These are phyloP conservation scores for Typha latifolia DNA, from an alignment of 176 grass and related monocot genomes.

Conservation along the genomic window DNA sequence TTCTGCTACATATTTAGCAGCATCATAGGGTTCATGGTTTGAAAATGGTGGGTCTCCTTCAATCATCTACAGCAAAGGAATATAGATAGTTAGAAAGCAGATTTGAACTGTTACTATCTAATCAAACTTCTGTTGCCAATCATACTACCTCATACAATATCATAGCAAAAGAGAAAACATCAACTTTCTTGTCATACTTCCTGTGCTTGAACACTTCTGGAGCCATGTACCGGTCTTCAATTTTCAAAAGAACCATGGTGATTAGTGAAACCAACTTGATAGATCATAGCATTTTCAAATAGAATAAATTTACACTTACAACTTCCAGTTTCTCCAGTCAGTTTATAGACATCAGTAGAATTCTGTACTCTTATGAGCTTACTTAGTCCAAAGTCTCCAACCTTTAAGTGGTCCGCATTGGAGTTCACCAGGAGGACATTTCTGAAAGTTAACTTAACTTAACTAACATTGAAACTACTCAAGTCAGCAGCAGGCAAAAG, in stretches of 20 bases:
- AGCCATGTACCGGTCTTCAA: constrained; percentile 92
- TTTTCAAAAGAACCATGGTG: constrained; percentile 9
- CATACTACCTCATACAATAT: constrained; percentile 86
- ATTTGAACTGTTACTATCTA: background rate
- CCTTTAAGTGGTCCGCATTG: constrained; percentile 90
- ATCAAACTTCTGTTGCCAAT: constrained; percentile 15
- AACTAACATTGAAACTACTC: constrained; percentile 18
- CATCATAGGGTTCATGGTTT: constrained; percentile 84
- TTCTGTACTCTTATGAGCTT: constrained; percentile 91
- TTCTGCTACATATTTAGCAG: constrained; percentile 79
- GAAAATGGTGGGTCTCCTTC: constrained; percentile 88
- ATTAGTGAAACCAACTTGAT: background rate
- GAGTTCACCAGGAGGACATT: constrained; percentile 96
- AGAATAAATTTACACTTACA: constrained; percentile 44
- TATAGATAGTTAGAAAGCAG: constrained; percentile 8
- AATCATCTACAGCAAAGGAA: constrained; percentile 55
- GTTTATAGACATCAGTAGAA: constrained; percentile 90
- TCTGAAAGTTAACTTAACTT: constrained; percentile 39
- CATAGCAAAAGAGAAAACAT: constrained; percentile 99
- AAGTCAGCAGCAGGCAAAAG: constrained; percentile 3
- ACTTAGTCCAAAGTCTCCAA: constrained; percentile 97
- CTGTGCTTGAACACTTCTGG: constrained; percentile 99
- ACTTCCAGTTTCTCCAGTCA: constrained; percentile 98
- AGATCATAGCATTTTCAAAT: constrained; percentile 8
- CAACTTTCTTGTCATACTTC: constrained; percentile 99